Evolutionary conservation across 306 rosid species (phyloP), one percentile per base, ranked within the genome.

Genomic region (Biancaea sappan): DNA sequence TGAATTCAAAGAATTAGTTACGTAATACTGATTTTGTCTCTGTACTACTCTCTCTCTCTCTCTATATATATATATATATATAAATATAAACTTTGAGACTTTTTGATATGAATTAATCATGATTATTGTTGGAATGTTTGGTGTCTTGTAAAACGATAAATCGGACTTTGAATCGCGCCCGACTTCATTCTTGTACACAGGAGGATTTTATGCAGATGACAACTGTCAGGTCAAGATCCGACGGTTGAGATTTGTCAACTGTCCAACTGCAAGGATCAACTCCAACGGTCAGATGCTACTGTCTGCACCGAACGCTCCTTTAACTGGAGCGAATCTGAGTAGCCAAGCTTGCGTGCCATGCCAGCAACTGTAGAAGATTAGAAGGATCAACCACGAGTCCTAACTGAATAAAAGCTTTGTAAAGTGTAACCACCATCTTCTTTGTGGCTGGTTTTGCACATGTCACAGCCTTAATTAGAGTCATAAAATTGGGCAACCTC

Each of bases 161-260:
- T 64, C 83, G 72, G 51, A 78, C 77, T 52, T 78, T 78, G 77
- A 82, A 82, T 38, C 83, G 71, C n/a, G n/a, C n/a, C n/a, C n/a
- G n/a, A n/a, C n/a, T n/a, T n/a, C n/a, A n/a, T n/a, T n/a, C n/a
- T n/a, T n/a, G n/a, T n/a, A n/a, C n/a, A n/a, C n/a, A n/a, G n/a
- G n/a, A n/a, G n/a, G n/a, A n/a, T n/a, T n/a, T n/a, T n/a, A n/a
- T n/a, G n/a, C n/a, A n/a, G n/a, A n/a, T n/a, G n/a, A n/a, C n/a
- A n/a, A n/a, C n/a, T n/a, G n/a, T n/a, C n/a, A n/a, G n/a, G n/a
- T n/a, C n/a, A n/a, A n/a, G n/a, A n/a, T n/a, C n/a, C n/a, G n/a
- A n/a, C n/a, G n/a, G n/a, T n/a, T n/a, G n/a, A n/a, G n/a, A n/a
- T n/a, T n/a, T n/a, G n/a, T n/a, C n/a, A n/a, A n/a, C n/a, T n/a